A percentile compares a stretch with the other conserved stretches of the same genome.
Evolutionary conservation across 2,329 filamentous ascomycete species (phyloP).

Genomic region (Ophiostoma triangulosporum): DNA sequence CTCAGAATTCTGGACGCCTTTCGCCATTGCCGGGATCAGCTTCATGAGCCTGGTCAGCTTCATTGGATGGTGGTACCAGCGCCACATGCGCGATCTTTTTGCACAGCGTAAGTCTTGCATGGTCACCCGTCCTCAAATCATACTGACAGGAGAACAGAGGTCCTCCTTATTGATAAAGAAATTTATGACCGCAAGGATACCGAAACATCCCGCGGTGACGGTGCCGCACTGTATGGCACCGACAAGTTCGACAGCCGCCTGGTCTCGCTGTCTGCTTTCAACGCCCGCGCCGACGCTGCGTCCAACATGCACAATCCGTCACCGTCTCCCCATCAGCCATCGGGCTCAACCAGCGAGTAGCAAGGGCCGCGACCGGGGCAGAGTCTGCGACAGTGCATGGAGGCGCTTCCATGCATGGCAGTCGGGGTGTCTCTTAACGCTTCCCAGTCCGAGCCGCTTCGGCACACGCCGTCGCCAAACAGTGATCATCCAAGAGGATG

Average conservation of each 20-base stretch:
- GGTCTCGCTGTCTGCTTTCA: neutral
- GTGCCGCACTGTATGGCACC: neutral
- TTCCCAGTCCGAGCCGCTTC: too few species aligned
- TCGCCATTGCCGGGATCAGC: conserved; percentile 15
- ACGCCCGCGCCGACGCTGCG: too few species aligned
- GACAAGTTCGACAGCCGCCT: neutral
- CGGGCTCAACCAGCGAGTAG: too few species aligned
- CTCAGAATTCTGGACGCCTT: conserved; percentile 14
- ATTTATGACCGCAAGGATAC: neutral
- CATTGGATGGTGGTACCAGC: conserved; percentile 19
- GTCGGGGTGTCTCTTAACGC: too few species aligned
- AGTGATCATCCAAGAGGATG: too few species aligned
- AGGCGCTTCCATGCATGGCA: too few species aligned
- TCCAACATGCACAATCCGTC: too few species aligned
- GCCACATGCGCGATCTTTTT: conserved; percentile 17
- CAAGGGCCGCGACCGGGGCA: too few species aligned
- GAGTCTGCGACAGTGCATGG: too few species aligned
- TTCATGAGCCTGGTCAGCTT: conserved; percentile 18
- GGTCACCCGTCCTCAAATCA: too few species aligned
- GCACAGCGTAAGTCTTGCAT: conserved; percentile 6
- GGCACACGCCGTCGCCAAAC: too few species aligned
- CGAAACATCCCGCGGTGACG: neutral
- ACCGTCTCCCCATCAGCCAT: too few species aligned
- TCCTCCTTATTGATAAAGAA: neutral
- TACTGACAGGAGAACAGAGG: neutral